Conservation (phyloP, 2,329 filamentous ascomycete genomes). For the Cryphonectria carpinicola region DNA sequence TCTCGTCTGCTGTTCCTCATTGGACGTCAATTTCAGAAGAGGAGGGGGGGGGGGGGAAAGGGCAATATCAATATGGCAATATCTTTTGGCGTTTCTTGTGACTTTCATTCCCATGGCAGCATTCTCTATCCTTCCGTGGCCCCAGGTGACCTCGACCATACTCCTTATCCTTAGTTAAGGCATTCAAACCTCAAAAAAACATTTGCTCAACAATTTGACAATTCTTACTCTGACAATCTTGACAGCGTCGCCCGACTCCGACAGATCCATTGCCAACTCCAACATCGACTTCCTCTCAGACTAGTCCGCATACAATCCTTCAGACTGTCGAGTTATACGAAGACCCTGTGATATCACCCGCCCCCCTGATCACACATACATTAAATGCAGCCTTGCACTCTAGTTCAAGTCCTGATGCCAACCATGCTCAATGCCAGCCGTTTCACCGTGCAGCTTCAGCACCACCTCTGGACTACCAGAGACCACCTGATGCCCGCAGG, state of each 20-base stretch:
- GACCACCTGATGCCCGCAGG: conserved; percentile 30
- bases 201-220: not conserved
- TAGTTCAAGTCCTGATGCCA: conserved; percentile 20
- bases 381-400: not conserved
- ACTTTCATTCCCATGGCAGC: not conserved
- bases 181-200: too few species aligned
- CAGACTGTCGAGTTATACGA: conserved; percentile 33
- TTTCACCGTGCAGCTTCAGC: conserved; percentile 37
- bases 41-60: too few species aligned
- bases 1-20: conserved; percentile 3
- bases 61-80: not conserved
- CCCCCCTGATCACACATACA: not conserved
- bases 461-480: conserved; percentile 34
- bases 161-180: not conserved
- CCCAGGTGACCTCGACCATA: not conserved
- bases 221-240: not conserved
- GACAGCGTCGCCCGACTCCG: conserved; percentile 31
- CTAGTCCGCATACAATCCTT: conserved; percentile 25
- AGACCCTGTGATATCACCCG: conserved; percentile 16
- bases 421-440: conserved; percentile 33
- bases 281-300: conserved; percentile 33
- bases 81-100: not conserved
- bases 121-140: not conserved
- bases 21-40: not conserved
- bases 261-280: conserved; percentile 28